phyloP scores from a whole-genome alignment of 2,329 filamentous ascomycete genomes.

The Chaetomium sp. region DNA sequence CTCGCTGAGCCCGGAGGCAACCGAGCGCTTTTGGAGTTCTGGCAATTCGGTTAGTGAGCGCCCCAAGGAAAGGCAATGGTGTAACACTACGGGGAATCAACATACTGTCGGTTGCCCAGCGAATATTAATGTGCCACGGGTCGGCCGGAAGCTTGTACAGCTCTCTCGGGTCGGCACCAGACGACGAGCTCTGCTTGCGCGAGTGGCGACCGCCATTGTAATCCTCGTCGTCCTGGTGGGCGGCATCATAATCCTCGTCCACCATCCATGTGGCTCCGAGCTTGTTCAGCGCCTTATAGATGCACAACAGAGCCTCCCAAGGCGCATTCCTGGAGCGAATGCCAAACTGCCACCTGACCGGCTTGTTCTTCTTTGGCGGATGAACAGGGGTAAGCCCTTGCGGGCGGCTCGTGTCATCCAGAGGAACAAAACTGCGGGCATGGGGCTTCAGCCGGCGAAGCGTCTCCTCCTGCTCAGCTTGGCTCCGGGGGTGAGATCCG shows the following conservation, averaged over 20 bases:
- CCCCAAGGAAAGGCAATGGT: neutral
- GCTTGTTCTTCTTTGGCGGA: slow-evolving; percentile 71
- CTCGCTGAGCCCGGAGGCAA: slow-evolving; percentile 39
- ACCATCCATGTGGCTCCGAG: slow-evolving; percentile 87
- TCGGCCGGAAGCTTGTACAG: slow-evolving; percentile 88
- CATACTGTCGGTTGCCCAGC: slow-evolving; percentile 82
- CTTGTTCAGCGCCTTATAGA: slow-evolving; percentile 87
- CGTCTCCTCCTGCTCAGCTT: slow-evolving; percentile 79
- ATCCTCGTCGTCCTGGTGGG: slow-evolving; percentile 48
- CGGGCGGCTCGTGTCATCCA: slow-evolving; percentile 65
- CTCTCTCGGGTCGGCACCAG: slow-evolving; percentile 54
- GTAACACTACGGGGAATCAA: slow-evolving; percentile 49
- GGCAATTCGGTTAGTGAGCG: neutral
- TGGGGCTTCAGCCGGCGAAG: slow-evolving; percentile 83
- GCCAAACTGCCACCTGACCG: slow-evolving; percentile 95
- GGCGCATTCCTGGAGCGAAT: slow-evolving; percentile 93
- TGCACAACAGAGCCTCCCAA: slow-evolving; percentile 90
- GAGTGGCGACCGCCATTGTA: slow-evolving; percentile 39
- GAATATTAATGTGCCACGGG: slow-evolving; percentile 90
- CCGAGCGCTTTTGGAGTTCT: slow-evolving; percentile 47
- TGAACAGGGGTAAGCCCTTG: slow-evolving; percentile 65
- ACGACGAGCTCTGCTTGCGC: slow-evolving; percentile 38
- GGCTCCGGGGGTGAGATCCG: slow-evolving; percentile 55
- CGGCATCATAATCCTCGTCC: slow-evolving; percentile 60
- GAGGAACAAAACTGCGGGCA: slow-evolving; percentile 67